Conservation (phyloP, 306 rosid genomes). For the Sindora glabra region DNA sequence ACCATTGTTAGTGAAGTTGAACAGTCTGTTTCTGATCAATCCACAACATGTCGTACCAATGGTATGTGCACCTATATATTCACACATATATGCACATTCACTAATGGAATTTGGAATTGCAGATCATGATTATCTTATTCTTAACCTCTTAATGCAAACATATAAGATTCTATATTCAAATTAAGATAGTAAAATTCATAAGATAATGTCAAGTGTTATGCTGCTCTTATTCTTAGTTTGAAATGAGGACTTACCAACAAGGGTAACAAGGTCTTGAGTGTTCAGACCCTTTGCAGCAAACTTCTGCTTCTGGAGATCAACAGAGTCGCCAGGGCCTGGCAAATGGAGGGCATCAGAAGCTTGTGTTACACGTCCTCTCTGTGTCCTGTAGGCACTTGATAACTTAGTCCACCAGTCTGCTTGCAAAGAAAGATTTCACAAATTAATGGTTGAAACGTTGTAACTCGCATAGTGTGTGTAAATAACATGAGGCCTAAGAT, state of each 20-base stretch:
- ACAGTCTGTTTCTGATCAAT: constrained; percentile 39
- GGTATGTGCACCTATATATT: constrained; percentile 23
- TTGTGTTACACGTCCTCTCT: constrained; percentile 46
- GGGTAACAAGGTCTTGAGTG: constrained; percentile 51
- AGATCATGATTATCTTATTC: too few relatives aligned
- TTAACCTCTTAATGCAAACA: too few relatives aligned
- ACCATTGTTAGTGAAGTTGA: constrained; percentile 38
- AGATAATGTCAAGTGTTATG: too few relatives aligned
- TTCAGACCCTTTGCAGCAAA: constrained; percentile 40
- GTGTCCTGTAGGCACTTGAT: constrained; percentile 54
- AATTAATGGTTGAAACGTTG: too few relatives aligned
- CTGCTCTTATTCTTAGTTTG: too few relatives aligned
- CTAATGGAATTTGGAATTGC: too few relatives aligned
- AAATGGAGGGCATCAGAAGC: constrained; percentile 30
- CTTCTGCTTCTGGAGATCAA: constrained; percentile 28
- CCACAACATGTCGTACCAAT: constrained; percentile 42
- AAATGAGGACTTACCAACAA: constrained; percentile 37
- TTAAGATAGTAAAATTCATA: too few relatives aligned
- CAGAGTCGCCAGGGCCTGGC: constrained; percentile 31
- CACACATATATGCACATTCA: too few relatives aligned
- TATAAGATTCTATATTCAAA: too few relatives aligned
- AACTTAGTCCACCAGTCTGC: constrained; percentile 34
- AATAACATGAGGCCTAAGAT: too few relatives aligned
- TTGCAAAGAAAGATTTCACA: background rate
- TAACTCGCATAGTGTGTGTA: too few relatives aligned